Base-by-base conservation (phyloP, 2,329 filamentous ascomycete genomes). In the Diaporthe helianthi region DNA sequence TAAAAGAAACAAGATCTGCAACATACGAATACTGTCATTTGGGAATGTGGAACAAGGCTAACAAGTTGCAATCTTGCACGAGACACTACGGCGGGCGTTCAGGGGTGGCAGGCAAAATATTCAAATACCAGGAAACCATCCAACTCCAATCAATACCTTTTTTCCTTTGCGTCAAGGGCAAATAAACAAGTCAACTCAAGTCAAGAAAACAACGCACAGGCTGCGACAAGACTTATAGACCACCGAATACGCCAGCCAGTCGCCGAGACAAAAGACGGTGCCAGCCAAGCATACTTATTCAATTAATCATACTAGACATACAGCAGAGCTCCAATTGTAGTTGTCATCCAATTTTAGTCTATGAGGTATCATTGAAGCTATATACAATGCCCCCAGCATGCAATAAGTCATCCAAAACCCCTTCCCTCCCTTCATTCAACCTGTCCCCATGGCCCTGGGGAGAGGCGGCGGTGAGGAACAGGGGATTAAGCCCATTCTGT, bases 321-420 rank as follows among this genome's bases (percentile, higher is more conserved):
- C n/a, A n/a, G n/a, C 58, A 47, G 33, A 53, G 52, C 52, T 58
- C 51, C 66, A 63, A 46, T 64, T 24, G 36, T 49, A 17, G 41
- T 65, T 65, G 29, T 49, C 71, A 73, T 73, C 67, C 71, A 72
- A 69, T 63, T 60, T 65, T 71, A 70, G 67, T 73, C 72, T 73
- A 73, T 68, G 64, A 73, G 71, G 72, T 73, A 73, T 73, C 70
- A 69, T 72, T 65, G 67, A 70, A 71, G 67, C 69, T 72, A 71
- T 70, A 71, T 71, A 72, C 69, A 69, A 52, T 49, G 44, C 41
- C 65, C 41, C 54, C 33, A 58, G 52, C 52, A 67, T 58, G 65
- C 65, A 58, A 24, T 46, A 46, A 49, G 54, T 58, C 54, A 58
- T 58, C 36, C 64, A 54, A 54, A 66, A 46, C 41, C 33, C 58